Evolutionary conservation across 768 basidiomycete genomes (phyloP).

Genomic region (Agrocybe praecox): DNA sequence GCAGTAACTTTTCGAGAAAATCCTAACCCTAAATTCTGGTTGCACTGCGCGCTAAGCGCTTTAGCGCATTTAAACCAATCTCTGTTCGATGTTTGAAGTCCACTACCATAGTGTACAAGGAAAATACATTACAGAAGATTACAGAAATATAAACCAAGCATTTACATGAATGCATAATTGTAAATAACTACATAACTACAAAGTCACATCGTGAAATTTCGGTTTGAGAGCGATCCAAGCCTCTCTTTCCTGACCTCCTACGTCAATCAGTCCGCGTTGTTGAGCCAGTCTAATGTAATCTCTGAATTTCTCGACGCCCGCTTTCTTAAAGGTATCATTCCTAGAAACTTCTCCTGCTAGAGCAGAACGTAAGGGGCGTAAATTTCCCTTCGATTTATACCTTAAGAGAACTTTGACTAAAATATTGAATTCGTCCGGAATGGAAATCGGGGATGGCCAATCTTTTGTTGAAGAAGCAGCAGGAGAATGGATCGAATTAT

Average conservation of each 20-base stretch:
- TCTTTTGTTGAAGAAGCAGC: background rate
- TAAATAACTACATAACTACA: background rate
- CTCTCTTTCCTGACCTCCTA: constrained; percentile 37
- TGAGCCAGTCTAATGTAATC: constrained; percentile 43
- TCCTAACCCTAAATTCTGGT: constrained; percentile 26
- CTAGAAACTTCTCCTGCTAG: constrained; percentile 34
- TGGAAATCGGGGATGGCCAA: background rate
- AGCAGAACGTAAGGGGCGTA: constrained; percentile 35
- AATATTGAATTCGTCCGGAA: constrained; percentile 28
- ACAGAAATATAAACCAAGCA: no score
- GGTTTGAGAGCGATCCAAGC: constrained; percentile 42
- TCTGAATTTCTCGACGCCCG: constrained; percentile 41
- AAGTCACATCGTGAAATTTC: constrained; percentile 11
- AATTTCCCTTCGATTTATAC: constrained; percentile 31
- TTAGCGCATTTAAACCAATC: no score
- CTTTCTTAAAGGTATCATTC: constrained; percentile 36
- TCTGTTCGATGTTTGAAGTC: no score
- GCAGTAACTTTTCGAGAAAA: background rate
- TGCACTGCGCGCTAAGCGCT: background rate
- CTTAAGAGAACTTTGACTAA: constrained; percentile 35
- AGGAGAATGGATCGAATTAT: background rate
- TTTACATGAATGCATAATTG: background rate
- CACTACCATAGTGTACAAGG: no score
- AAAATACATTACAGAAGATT: no score
- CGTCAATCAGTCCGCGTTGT: constrained; percentile 37